Evolutionary conservation across 345 rosid genomes (phyloP), one percentile per base, ranked within the genome.

Genomic region (Erucastrum elatum): DNA sequence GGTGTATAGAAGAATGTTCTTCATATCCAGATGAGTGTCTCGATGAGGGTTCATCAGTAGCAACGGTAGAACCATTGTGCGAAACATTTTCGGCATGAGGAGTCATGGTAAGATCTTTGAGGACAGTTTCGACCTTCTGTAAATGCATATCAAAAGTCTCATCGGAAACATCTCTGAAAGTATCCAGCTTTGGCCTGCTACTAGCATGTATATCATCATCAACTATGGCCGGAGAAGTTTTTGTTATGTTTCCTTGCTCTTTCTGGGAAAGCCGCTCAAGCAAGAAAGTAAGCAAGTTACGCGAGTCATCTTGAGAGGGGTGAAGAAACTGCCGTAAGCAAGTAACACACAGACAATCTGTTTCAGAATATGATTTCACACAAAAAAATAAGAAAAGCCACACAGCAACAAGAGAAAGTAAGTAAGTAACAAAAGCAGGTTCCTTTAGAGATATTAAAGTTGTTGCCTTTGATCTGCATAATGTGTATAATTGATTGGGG

Each of bases 221-320:
- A 29, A 3, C 31, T 29, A 2, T 29, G 30, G 71, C 41, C 33
- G 80, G 77, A 56, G 78, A 82, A 65, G 84, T n/a, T 74, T 79
- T 67, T 30, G 39, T 39, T 21, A 21, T 21, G 21, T 21, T 21
- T 16, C 46, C 80, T 66, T 77, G 78, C 15, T 82, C 78, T 1
- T 76, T 85, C 72, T 84, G 84, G 0, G 88, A 80, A 77, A 89
- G 87, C 88, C 86, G 87, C 84, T 87, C 94, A 80, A 87, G 87
- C 77, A 89, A 80, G 85, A 94, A 89, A 44, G 89, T 87, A 60
- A 90, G 72, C 88, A 94, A 75, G 81, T 76, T 88, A 81, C 60
- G 79, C 11, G 84, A 75, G 71, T 90, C 97, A 75, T 90, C 92
- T 84, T 87, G 90, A 49, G 91, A 84, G 33, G 97, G 93, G 86